phyloP scores from a whole-genome alignment of 2,329 filamentous ascomycete species.

The Xylariaceae sp. region DNA sequence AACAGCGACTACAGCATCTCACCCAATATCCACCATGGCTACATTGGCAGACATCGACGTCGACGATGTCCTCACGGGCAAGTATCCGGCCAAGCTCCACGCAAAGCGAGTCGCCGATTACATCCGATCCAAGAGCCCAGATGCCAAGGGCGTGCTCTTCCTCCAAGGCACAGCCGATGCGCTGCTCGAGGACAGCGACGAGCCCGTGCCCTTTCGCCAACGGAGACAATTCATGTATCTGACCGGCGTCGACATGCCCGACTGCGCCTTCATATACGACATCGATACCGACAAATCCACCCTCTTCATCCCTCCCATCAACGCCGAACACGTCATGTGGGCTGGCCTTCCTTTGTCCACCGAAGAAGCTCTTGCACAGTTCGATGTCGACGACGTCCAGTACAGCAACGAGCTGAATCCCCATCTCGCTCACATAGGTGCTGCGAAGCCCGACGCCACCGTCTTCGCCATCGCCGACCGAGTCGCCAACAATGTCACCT shows the following conservation, averaged over 20 bases:
- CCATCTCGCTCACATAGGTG: slow-evolving; percentile 55
- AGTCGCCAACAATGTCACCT: slow-evolving; percentile 66
- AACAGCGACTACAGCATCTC: slow-evolving; percentile 11
- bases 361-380: slow-evolving; percentile 70
- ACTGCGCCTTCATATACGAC: slow-evolving; percentile 79
- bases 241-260: slow-evolving; percentile 74
- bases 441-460: slow-evolving; percentile 39
- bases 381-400: slow-evolving; percentile 76
- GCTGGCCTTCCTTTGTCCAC: slow-evolving; percentile 77
- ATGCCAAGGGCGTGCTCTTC: slow-evolving; percentile 72
- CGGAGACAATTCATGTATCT: slow-evolving; percentile 94
- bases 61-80: slow-evolving; percentile 54
- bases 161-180: slow-evolving; percentile 79
- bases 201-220: slow-evolving; percentile 77
- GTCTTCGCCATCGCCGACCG: slow-evolving; percentile 78
- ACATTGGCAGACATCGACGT: slow-evolving; percentile 37
- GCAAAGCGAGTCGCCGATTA: slow-evolving; percentile 77
- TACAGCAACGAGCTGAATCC: slow-evolving; percentile 71
- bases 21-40: slow-evolving; percentile 3
- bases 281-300: slow-evolving; percentile 68
- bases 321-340: slow-evolving; percentile 91
- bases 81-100: slow-evolving; percentile 83
- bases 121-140: slow-evolving; percentile 64
- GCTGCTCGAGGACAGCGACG: slow-evolving; percentile 86
- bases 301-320: slow-evolving; percentile 85